Evolutionary conservation across 2,329 filamentous ascomycete species (phyloP).

Genomic region (Calonectria hawksworthii): DNA sequence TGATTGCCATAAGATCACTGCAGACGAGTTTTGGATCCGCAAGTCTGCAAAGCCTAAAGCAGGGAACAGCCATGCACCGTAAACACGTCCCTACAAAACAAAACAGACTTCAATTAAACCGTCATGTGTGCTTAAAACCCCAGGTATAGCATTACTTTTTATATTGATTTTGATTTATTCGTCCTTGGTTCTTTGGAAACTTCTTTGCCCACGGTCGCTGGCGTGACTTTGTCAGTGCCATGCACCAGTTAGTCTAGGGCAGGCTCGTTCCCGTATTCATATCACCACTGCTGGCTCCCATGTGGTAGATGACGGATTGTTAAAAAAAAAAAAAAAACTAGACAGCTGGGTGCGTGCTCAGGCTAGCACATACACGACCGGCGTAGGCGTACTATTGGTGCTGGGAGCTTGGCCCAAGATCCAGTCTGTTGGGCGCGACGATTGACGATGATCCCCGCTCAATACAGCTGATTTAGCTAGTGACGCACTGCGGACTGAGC

Average conservation of each 20-base stretch:
- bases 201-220: neutral
- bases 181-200: neutral
- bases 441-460: neutral
- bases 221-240: neutral
- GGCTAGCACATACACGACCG: neutral
- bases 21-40: neutral
- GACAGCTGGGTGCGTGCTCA: neutral
- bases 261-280: neutral
- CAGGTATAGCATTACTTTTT: slow-evolving; percentile 2
- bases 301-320: neutral
- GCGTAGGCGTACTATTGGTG: neutral
- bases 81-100: neutral
- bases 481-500: neutral
- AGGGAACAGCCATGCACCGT: neutral
- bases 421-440: neutral
- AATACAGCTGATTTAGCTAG: neutral
- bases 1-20: neutral
- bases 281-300: neutral
- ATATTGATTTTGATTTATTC: neutral
- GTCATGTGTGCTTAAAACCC: neutral
- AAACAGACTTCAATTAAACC: neutral
- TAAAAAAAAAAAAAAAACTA: neutral
- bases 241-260: neutral
- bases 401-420: slow-evolving; percentile 1
- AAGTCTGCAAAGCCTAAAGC: neutral